Base-by-base conservation (phyloP, 805 yeast genomes). In the Zygosaccharomyces siamensis region DNA sequence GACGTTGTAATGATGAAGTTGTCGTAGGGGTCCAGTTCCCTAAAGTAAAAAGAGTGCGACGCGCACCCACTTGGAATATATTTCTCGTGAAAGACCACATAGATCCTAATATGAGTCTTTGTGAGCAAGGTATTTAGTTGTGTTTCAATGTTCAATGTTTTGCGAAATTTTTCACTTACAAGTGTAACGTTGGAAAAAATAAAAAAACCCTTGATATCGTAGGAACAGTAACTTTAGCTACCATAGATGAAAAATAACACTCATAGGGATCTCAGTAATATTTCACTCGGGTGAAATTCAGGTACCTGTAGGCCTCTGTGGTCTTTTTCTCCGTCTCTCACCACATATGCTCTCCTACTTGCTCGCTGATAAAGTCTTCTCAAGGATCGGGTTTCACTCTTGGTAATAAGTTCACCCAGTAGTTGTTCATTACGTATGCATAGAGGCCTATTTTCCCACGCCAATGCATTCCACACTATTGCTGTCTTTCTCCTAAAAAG, bases 11-110 rank as follows among this genome's bases (percentile, higher is more conserved):
- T 11, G 59, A 49, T 27, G 53, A 48, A 3, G 44, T 28, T 11
- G 54, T 33, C 28, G 52, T 53, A n/a, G 62, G 58, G 24, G 61
- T 53, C 36, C 55, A 57, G 7, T 52, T 47, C 24, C 55, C 48
- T 24, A 58, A 23, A 4, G 56, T 47, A 11, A 57, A 50, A 28
- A 56, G 39, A 23, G 47, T 46, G 21, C 62, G 53, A 32, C 50
- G 56, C 8, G 52, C 38, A 20, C 49, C 47, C 28, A 44, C 43
- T 24, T 53, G 56, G 37, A 49, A 48, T 10, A 52, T 26, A n/a
- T 45, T 38, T 43, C 45, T 48, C 27, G 51, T 24, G 23, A 58
- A 35, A 14, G 59, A 50, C 38, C 55, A 55, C 53, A 55, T 59
- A 12, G 46, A 33, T 10, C 2, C 11, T 11, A n/a, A 12, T n/a